Evolutionary conservation across 345 rosid species (phyloP).

Genomic region (Rhodomyrtus tomentosa): DNA sequence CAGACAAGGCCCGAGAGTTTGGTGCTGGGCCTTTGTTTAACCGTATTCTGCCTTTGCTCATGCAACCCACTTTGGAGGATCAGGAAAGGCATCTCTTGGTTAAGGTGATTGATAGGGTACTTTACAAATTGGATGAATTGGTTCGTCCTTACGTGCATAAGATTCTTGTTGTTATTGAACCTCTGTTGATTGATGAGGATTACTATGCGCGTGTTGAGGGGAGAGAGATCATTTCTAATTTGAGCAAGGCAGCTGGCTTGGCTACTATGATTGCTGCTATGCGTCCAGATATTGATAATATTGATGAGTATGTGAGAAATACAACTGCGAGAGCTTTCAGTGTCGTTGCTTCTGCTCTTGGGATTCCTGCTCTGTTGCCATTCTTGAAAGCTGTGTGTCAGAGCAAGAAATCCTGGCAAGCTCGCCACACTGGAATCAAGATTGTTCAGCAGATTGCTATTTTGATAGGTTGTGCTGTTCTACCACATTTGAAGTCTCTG

Average conservation of each 20-base stretch:
- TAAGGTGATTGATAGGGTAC: constrained; percentile 90
- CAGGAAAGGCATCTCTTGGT: constrained; percentile 99
- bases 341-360: constrained; percentile 98
- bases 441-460: constrained; percentile 99
- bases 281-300: constrained; percentile 99
- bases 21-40: constrained; percentile 97
- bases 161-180: constrained; percentile 98
- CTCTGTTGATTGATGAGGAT: constrained; percentile 96
- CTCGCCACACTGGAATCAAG: constrained; percentile 98
- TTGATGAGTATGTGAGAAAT: constrained; percentile 97
- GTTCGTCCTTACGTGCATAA: constrained; percentile 96
- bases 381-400: constrained; percentile 97
- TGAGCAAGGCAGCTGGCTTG: constrained; percentile 97
- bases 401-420: constrained; percentile 99
- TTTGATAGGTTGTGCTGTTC: constrained; percentile 95
- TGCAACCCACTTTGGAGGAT: constrained; percentile 98
- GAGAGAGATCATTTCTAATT: constrained; percentile 94
- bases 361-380: constrained; percentile 88
- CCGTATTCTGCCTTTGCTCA: constrained; percentile 80
- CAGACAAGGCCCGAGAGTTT: constrained; percentile 94
- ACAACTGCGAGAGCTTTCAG: constrained; percentile 99
- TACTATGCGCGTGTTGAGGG: constrained; percentile 99
- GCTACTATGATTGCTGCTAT: constrained; percentile 99
- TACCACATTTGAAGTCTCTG: constrained; percentile 86
- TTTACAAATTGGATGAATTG: constrained; percentile 92